These are phyloP conservation scores for Fomitopsis schrenkii DNA, from an alignment of 1,284 basidiomycete genomes.

Conservation along the genomic window DNA sequence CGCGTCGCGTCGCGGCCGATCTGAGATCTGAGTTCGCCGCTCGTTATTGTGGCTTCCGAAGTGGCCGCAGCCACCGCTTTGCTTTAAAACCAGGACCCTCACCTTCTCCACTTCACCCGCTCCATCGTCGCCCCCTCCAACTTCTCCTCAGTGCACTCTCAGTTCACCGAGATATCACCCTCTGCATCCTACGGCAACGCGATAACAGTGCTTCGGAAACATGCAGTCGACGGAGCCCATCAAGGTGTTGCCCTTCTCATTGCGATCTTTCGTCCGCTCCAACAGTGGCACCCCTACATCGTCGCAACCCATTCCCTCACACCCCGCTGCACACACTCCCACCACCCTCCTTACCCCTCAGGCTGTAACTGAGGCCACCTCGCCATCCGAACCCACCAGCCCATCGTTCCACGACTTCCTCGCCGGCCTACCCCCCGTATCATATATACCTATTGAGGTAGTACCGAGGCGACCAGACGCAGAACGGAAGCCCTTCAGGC, in stretches of 20 bases:
- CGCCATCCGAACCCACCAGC: not conserved
- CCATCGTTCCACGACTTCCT: not conserved
- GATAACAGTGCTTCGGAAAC: no score
- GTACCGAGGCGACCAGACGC: not conserved
- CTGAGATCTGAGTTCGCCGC: no score
- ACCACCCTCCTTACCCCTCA: not conserved
- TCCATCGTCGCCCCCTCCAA: no score
- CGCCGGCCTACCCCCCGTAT: not conserved
- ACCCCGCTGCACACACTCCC: no score
- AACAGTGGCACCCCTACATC: not conserved
- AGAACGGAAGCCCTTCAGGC: not conserved
- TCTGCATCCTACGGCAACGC: no score
- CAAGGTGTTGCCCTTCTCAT: not conserved
- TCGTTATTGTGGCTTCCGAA: no score
- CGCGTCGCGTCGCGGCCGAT: no score
- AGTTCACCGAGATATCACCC: no score
- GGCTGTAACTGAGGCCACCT: not conserved
- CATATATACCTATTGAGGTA: not conserved
- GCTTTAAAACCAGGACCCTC: no score
- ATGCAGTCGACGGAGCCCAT: not conserved
- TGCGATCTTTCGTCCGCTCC: not conserved
- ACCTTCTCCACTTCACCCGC: no score
- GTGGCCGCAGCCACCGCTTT: no score
- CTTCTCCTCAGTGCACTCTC: no score
- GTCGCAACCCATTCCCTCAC: not conserved